phyloP scores from a whole-genome alignment of 192 early-diverging fungal species.

The Coemansia sp. region DNA sequence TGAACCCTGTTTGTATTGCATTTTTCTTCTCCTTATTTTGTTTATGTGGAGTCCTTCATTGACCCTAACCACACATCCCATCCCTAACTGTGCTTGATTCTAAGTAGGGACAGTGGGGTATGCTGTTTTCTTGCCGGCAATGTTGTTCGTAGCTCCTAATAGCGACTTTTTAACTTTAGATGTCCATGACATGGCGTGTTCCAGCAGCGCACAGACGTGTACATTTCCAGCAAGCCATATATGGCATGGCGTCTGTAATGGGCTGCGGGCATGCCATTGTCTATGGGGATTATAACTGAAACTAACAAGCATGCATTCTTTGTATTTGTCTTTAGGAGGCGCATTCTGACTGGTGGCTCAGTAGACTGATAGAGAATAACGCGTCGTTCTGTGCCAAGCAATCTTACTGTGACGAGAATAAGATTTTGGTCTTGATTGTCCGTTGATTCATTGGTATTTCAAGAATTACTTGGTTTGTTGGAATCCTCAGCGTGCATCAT shows the following conservation, averaged over 20 bases:
- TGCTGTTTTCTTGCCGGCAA: background rate
- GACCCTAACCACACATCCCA: background rate
- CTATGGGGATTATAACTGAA: background rate
- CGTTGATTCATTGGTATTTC: background rate
- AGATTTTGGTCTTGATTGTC: background rate
- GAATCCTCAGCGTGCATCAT: background rate
- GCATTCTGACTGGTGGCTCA: background rate
- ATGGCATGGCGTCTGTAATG: background rate
- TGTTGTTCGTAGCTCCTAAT: background rate
- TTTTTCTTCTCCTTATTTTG: background rate
- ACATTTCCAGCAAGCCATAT: constrained; percentile 5
- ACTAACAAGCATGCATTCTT: background rate
- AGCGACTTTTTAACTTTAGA: background rate
- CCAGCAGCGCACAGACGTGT: constrained; percentile 6
- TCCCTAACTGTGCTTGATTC: background rate
- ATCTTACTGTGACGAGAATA: background rate
- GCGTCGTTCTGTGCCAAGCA: background rate
- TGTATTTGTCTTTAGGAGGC: background rate
- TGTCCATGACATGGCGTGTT: background rate
- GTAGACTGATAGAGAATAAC: background rate
- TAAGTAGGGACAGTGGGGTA: background rate
- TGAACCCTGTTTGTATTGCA: background rate
- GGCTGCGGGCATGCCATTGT: background rate
- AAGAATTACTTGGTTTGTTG: background rate
- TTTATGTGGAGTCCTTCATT: background rate